A percentile compares a stretch with the other conserved stretches of the same genome.
Conservation (phyloP, 805 yeast genomes). For the Candida ponderosae region DNA sequence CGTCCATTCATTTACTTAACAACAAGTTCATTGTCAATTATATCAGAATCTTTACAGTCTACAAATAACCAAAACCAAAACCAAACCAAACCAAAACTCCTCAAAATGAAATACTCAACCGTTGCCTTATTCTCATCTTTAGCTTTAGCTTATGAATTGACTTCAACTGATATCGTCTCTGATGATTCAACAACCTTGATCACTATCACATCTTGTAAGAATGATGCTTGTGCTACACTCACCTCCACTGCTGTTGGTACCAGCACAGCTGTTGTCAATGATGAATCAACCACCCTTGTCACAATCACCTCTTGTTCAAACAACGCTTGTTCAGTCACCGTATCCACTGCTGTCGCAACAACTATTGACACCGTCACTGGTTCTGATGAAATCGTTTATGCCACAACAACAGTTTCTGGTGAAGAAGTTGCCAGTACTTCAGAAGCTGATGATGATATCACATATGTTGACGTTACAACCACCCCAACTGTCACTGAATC, state of each 20-base stretch:
- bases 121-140: slow-evolving; percentile 13
- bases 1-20: neutral
- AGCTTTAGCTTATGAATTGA: slow-evolving; percentile 16
- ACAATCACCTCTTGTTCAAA: slow-evolving; percentile 22
- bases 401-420: slow-evolving; percentile 11
- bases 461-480: slow-evolving; percentile 40
- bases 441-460: slow-evolving; percentile 21
- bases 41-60: too few relatives aligned
- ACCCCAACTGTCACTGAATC: slow-evolving; percentile 43
- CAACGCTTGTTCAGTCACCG: slow-evolving; percentile 10
- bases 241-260: neutral
- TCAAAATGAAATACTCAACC: slow-evolving; percentile 17
- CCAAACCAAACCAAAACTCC: neutral
- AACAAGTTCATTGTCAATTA: too few relatives aligned
- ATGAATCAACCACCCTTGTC: slow-evolving; percentile 11
- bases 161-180: slow-evolving; percentile 9
- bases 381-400: slow-evolving; percentile 11
- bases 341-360: slow-evolving; percentile 11
- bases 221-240: neutral
- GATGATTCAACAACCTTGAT: neutral
- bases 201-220: neutral
- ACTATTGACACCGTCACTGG: slow-evolving; percentile 14
- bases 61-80: too few relatives aligned
- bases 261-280: slow-evolving; percentile 1
- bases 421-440: slow-evolving; percentile 1